Evolutionary conservation across 2,329 filamentous ascomycete genomes (phyloP).

Genomic region (Phialemonium atrogriseum): DNA sequence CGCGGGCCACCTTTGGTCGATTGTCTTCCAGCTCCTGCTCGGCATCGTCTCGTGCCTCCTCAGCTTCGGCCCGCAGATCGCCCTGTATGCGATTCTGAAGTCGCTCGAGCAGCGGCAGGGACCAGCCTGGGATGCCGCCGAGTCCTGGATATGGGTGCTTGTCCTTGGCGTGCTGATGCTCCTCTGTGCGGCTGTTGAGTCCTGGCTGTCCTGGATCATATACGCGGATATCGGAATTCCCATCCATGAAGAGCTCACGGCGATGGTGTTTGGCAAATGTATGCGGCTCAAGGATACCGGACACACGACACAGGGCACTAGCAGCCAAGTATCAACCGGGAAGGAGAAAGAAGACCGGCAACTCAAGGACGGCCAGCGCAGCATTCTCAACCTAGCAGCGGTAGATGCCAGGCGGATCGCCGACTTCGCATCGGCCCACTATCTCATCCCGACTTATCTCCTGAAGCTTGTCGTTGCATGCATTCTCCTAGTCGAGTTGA

Average conservation of each 20-base stretch:
- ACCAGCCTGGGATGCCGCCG: slow-evolving; percentile 33
- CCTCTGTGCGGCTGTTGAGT: slow-evolving; percentile 51
- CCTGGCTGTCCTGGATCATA: slow-evolving; percentile 59
- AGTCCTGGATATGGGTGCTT: slow-evolving; percentile 60
- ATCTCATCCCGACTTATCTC: slow-evolving; percentile 53
- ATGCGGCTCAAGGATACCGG: slow-evolving; percentile 66
- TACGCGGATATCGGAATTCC: slow-evolving; percentile 56
- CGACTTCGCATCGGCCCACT: slow-evolving; percentile 60
- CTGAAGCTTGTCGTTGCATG: slow-evolving; percentile 60
- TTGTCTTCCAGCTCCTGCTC: slow-evolving; percentile 52
- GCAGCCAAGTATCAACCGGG: too few relatives aligned
- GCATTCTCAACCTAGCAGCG: slow-evolving; percentile 70
- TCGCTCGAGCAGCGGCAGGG: slow-evolving; percentile 49
- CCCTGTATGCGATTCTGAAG: slow-evolving; percentile 56
- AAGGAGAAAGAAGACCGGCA: slow-evolving; percentile 37
- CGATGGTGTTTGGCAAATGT: slow-evolving; percentile 68
- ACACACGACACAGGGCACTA: too few relatives aligned
- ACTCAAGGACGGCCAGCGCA: slow-evolving; percentile 51
- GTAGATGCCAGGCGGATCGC: slow-evolving; percentile 64
- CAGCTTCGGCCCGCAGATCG: slow-evolving; percentile 63
- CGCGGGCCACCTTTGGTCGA: slow-evolving; percentile 43
- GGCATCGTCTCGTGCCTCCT: slow-evolving; percentile 46
- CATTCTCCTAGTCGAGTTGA: slow-evolving; percentile 55
- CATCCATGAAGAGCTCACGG: slow-evolving; percentile 60
- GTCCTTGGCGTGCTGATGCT: slow-evolving; percentile 54